Conservation (phyloP, 371 early-diverging fungal genomes). For the Zychaea mexicana region DNA sequence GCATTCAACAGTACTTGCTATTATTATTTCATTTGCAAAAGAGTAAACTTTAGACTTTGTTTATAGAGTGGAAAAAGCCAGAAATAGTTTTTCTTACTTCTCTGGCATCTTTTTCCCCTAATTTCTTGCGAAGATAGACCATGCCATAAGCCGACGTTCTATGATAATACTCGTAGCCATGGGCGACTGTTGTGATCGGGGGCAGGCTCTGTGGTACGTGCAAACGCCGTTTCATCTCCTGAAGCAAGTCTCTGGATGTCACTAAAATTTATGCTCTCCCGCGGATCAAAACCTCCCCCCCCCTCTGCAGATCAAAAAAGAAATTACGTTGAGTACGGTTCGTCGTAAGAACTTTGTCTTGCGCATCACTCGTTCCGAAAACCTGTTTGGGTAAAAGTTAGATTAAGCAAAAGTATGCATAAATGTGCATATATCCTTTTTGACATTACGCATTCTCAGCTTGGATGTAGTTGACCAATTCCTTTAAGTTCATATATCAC, state of each 20-base stretch:
- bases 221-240: conserved; percentile 62
- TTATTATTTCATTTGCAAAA: not conserved
- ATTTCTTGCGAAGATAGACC: conserved; percentile 57
- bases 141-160: conserved; percentile 58
- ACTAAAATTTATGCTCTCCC: no score
- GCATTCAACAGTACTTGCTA: conserved; percentile 63
- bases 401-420: not conserved
- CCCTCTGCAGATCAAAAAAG: no score
- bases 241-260: not conserved
- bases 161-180: conserved; percentile 68
- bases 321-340: conserved; percentile 22
- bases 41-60: not conserved
- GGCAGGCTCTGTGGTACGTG: conserved; percentile 44
- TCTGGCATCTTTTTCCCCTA: conserved; percentile 21
- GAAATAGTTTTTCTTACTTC: not conserved
- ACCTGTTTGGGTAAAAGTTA: not conserved
- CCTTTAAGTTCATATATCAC: conserved; percentile 14
- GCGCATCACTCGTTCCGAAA: conserved; percentile 25
- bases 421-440: not conserved
- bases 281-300: no score
- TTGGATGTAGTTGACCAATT: conserved; percentile 51
- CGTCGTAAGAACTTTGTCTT: conserved; percentile 37
- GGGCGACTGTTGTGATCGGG: conserved; percentile 54
- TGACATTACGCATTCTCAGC: conserved; percentile 57
- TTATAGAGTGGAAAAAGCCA: not conserved